A percentile compares a stretch with the other conserved stretches of the same genome.
Conservation (phyloP, 1,284 basidiomycete genomes). For the Moniliella sp. region DNA sequence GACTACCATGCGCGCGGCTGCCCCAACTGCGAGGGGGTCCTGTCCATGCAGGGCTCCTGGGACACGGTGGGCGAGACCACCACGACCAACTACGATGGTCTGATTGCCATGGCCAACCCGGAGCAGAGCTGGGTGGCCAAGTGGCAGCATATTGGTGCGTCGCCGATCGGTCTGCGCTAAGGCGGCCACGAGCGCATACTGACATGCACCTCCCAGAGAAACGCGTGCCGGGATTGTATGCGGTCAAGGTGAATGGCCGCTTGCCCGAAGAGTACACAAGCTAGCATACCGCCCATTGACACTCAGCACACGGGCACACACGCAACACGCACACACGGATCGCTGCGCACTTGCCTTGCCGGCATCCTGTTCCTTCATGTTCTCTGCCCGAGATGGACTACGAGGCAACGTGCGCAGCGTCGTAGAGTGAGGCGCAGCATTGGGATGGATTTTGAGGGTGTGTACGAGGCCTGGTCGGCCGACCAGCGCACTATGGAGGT, state of each 20-base stretch:
- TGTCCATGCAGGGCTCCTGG: constrained; percentile 70
- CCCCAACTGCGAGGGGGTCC: constrained; percentile 85
- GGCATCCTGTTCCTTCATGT: no score
- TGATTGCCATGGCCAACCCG: constrained; percentile 68
- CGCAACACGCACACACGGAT: no score
- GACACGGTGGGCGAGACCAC: constrained; percentile 72
- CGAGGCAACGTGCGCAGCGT: no score
- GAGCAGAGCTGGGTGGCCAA: constrained; percentile 74
- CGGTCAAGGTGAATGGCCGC: constrained; percentile 27
- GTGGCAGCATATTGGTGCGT: constrained; percentile 18
- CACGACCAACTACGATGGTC: constrained; percentile 78
- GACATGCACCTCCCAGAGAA: constrained; percentile 15
- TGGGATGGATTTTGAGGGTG: no score
- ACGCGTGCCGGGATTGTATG: constrained; percentile 26
- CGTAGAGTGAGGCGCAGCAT: no score
- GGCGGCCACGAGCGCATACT: neutral
- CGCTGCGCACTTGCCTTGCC: no score
- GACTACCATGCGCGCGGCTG: constrained; percentile 74
- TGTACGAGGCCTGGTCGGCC: no score
- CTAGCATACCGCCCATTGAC: no score
- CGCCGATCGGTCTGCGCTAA: neutral
- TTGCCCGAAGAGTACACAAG: constrained; percentile 15
- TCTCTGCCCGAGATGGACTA: no score
- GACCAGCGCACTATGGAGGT: no score
- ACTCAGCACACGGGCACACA: no score